Conservation (phyloP, 140 eudicot species). For the Anethum foeniculum region DNA sequence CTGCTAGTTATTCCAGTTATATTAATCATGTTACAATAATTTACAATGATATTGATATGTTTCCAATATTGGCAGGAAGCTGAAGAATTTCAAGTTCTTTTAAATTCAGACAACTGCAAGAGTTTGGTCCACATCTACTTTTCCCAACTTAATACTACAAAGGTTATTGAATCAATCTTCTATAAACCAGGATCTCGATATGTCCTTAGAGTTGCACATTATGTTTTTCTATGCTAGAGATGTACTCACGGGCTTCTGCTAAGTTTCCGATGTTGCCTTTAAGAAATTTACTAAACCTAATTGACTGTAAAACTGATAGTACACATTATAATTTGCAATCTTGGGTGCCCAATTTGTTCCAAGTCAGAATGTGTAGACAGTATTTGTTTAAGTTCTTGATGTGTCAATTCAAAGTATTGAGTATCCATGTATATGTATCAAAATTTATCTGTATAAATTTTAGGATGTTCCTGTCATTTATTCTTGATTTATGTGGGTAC, state of each 20-base stretch:
- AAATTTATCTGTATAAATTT: not conserved
- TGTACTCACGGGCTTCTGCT: not conserved
- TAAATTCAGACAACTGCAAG: constrained; percentile 64
- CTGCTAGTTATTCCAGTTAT: not conserved
- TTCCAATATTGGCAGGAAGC: too few species aligned
- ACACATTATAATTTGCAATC: too few species aligned
- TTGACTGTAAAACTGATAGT: not conserved
- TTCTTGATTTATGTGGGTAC: not conserved
- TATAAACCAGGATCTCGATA: not conserved
- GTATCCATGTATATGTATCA: not conserved
- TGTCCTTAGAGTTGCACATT: not conserved
- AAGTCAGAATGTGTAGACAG: not conserved
- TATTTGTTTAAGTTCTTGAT: not conserved
- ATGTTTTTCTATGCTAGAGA: not conserved
- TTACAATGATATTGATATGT: too few species aligned
- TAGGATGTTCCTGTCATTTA: too few species aligned
- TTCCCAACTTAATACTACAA: constrained; percentile 78
- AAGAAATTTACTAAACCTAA: not conserved
- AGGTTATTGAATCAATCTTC: constrained; percentile 29
- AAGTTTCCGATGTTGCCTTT: not conserved
- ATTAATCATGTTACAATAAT: not conserved
- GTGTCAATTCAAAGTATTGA: not conserved
- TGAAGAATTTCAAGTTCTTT: too few species aligned
- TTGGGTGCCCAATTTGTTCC: too few species aligned
- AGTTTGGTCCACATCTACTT: constrained; percentile 83